phyloP scores from a whole-genome alignment of 2,329 filamentous ascomycete species.

The Alternaria triticimaculans region DNA sequence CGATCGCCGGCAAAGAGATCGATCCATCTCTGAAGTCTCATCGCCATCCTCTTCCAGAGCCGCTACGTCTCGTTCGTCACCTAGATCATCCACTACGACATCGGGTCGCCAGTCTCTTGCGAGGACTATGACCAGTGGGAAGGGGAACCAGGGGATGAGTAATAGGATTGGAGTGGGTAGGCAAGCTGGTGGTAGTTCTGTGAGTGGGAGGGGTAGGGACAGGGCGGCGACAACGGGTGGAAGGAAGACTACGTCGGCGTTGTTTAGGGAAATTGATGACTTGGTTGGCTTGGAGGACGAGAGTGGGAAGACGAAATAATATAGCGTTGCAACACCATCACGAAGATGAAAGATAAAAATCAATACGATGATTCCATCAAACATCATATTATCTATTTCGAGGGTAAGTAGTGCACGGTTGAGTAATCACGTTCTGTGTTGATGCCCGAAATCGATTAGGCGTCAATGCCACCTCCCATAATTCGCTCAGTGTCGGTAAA shows the following conservation, averaged over 20 bases:
- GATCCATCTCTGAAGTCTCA: conserved; percentile 7
- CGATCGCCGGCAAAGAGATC: conserved; percentile 6
- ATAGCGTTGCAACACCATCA: not conserved
- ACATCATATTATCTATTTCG: not conserved
- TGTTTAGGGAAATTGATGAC: conserved; percentile 39
- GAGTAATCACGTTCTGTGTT: not conserved
- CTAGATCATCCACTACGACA: not conserved
- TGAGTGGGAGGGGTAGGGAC: not conserved
- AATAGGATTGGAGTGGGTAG: conserved; percentile 1
- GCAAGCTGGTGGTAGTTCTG: not conserved
- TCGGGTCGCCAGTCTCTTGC: conserved; percentile 16
- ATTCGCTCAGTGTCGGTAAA: not conserved
- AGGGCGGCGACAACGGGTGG: not conserved
- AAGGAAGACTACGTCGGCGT: conserved; percentile 32
- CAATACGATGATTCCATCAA: rapidly evolving
- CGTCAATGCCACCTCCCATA: not conserved
- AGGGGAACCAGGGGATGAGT: conserved; percentile 20
- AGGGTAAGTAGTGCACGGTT: not conserved
- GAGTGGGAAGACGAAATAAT: not conserved
- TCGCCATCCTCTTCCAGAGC: not conserved
- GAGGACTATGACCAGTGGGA: conserved; percentile 32
- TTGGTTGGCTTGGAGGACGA: conserved; percentile 22
- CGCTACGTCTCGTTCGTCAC: not conserved
- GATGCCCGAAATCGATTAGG: not conserved
- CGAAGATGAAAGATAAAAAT: no score